phyloP scores from a whole-genome alignment of 2,329 filamentous ascomycete species.

The Talaromyces sp. region DNA sequence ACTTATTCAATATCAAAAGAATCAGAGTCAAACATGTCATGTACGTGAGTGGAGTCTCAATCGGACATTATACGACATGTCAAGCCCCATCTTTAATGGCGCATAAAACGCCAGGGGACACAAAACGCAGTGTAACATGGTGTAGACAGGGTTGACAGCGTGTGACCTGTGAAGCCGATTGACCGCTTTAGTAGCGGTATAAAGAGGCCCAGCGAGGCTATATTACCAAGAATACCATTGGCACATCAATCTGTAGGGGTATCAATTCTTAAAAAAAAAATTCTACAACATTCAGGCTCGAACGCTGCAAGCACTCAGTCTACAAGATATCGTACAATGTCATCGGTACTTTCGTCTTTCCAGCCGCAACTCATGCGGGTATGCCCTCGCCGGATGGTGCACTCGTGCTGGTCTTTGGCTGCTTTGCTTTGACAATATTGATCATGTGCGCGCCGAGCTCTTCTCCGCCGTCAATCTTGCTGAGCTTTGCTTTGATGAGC shows the following conservation, averaged over 20 bases:
- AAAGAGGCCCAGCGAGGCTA: too few species aligned
- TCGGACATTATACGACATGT: background rate
- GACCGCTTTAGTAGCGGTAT: too few species aligned
- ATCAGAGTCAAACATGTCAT: background rate
- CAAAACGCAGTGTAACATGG: too few species aligned
- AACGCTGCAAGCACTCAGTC: background rate
- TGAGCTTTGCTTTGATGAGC: constrained; percentile 51
- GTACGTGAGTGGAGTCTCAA: background rate
- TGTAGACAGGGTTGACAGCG: too few species aligned
- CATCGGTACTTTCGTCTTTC: background rate
- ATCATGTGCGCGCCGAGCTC: constrained; percentile 65
- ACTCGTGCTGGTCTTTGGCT: background rate
- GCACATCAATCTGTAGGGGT: too few species aligned
- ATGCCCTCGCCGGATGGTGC: background rate
- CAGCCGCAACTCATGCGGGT: background rate
- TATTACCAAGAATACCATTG: too few species aligned
- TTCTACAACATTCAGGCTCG: background rate
- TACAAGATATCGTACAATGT: background rate
- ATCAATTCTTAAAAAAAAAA: too few species aligned
- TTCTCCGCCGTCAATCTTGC: constrained; percentile 71
- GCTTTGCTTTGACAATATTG: constrained; percentile 38
- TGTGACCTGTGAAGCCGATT: too few species aligned
- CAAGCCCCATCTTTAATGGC: too few species aligned
- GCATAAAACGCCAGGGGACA: too few species aligned
- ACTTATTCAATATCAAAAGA: background rate